Evolutionary conservation across 1,139 yeast genomes (phyloP).

Genomic region (Nakaseomyces kungkrabaensis): DNA sequence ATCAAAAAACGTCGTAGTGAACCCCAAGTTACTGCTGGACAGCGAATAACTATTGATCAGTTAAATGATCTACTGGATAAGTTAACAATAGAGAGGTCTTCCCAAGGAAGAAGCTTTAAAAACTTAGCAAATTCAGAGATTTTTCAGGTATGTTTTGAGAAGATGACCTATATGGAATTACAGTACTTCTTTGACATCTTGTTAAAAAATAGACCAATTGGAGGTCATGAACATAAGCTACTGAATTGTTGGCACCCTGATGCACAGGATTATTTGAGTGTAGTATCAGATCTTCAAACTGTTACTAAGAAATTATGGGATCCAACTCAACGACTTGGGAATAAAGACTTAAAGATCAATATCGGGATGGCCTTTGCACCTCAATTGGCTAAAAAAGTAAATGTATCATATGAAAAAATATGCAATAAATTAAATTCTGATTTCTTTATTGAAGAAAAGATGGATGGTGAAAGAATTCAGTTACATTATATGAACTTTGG

Average conservation of each 20-base stretch:
- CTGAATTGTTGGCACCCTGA: conserved; percentile 74
- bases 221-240: conserved; percentile 52
- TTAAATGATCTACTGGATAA: conserved; percentile 50
- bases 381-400: conserved; percentile 52
- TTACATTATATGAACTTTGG: conserved; percentile 45
- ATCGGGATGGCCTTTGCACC: conserved; percentile 56
- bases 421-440: conserved; percentile 38
- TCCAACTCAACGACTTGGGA: conserved; percentile 36
- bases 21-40: conserved; percentile 24
- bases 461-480: conserved; percentile 87
- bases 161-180: conserved; percentile 54
- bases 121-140: conserved; percentile 29
- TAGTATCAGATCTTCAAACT: conserved; percentile 55
- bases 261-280: conserved; percentile 52
- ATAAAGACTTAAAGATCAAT: conserved; percentile 38
- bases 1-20: conserved; percentile 35
- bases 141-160: conserved; percentile 42
- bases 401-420: conserved; percentile 39
- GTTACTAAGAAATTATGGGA: conserved; percentile 54
- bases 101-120: conserved; percentile 22
- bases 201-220: conserved; percentile 47
- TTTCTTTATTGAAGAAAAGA: conserved; percentile 77
- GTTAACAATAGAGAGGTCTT: conserved; percentile 33
- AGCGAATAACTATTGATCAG: conserved; percentile 40
- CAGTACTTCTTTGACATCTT: conserved; percentile 62